phyloP scores from a whole-genome alignment of 2,329 filamentous ascomycete species.

The Thyridium curvatum region DNA sequence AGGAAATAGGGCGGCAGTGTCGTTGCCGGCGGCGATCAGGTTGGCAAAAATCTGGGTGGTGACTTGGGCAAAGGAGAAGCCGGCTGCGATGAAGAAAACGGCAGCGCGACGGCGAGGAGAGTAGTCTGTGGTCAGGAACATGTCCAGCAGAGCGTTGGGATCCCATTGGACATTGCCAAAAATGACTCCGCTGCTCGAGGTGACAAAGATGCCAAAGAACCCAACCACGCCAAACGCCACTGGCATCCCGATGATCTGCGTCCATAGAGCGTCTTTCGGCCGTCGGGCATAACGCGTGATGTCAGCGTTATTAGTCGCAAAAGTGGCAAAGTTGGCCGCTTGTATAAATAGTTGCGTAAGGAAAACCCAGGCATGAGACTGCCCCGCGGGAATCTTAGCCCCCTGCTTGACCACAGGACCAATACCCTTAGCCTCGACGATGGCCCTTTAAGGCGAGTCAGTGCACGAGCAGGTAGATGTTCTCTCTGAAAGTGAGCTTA shows the following conservation, averaged over 20 bases:
- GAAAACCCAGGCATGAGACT: too few species aligned
- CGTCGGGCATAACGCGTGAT: constrained; percentile 26
- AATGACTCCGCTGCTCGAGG: constrained; percentile 23
- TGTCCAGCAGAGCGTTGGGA: constrained; percentile 33
- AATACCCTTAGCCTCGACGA: too few species aligned
- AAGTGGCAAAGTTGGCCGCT: too few species aligned
- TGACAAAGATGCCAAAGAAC: constrained; percentile 31
- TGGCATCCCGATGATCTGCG: constrained; percentile 26
- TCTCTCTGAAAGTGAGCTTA: too few species aligned
- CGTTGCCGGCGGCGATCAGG: constrained; percentile 31
- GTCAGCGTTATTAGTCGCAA: constrained; percentile 23
- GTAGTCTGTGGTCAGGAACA: constrained; percentile 31
- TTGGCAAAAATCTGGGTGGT: constrained; percentile 33
- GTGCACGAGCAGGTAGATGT: too few species aligned
- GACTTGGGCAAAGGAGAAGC: constrained; percentile 23
- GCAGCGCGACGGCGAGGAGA: constrained; percentile 26
- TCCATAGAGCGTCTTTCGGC: constrained; percentile 17
- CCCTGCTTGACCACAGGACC: too few species aligned
- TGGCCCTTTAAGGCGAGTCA: too few species aligned
- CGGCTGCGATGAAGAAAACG: constrained; percentile 26
- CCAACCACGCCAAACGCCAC: constrained; percentile 17
- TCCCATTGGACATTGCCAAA: constrained; percentile 34
- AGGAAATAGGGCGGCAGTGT: constrained; percentile 32
- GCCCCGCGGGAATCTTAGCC: too few species aligned
- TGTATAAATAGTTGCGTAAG: too few species aligned